Evolutionary conservation across 768 basidiomycete genomes (phyloP), one percentile per base, ranked within the genome.

Genomic region (Leccinellum albellum): DNA sequence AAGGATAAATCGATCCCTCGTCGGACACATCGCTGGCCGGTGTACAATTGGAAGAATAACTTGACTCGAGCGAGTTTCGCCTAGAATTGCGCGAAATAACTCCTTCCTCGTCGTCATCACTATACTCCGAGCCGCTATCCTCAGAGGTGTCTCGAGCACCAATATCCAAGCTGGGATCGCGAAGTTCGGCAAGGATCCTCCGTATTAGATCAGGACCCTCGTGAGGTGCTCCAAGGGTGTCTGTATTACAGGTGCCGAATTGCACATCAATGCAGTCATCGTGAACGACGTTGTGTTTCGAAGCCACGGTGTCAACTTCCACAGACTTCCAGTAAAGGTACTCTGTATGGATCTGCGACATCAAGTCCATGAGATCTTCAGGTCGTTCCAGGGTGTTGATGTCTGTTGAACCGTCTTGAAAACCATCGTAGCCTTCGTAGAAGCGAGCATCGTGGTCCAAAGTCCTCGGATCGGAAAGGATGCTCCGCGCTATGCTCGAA

Each of bases 121-220:
- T 14, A 35, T 50, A 47, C 26, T 51, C 60, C 28, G 55, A 52
- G 4, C 57, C 61, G 49, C 48, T 51, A 20, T 58, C 55, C 24
- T 65, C 57, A 20, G 51, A 57, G 8, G 59, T 26, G 3, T 50
- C 3, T 6, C 50, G 54, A 45, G 59, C 50, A 8, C 2, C 28
- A 7, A 32, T 47, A 13, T 68, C 61, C 32, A 69, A 5, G 10
- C 10, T 7, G 26, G 55, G 55, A 24, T 69, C 56, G 1, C 62
- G 56, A 26, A 69, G 62, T n/a, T 58, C 58, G n/a, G 42, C 44
- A n/a, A 64, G 62, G 4, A 66, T 42, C 21, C 21, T 55, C 9
- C 50, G 50, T 60, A 67, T 67, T 3, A 61, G 17, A 20, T 59
- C 55, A n/a, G 4, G 13, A 13, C 53, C 52, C 3, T 47, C 54